Conservation (phyloP, 495 filamentous ascomycete genomes). For the Penicillium fimorum region DNA sequence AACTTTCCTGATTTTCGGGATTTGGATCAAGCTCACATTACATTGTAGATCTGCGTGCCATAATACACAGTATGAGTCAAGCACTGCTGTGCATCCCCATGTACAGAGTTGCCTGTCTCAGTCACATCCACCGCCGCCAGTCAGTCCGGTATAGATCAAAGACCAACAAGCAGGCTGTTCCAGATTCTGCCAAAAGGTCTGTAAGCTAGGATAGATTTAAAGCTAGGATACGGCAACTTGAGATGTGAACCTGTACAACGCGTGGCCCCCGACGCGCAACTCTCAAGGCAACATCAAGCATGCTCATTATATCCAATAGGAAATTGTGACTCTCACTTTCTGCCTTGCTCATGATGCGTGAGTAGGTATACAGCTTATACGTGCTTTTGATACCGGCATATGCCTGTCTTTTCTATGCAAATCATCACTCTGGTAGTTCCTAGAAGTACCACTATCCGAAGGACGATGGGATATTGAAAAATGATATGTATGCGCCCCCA, state of each 20-base stretch:
- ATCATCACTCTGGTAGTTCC: neutral
- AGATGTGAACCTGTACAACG: slow-evolving; percentile 14
- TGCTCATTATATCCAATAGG: neutral
- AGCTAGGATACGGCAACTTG: neutral
- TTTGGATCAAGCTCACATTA: neutral
- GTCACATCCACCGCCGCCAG: neutral
- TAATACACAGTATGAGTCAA: slow-evolving; percentile 5
- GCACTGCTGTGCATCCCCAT: neutral
- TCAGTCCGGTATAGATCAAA: neutral
- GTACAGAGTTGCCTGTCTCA: neutral
- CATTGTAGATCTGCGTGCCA: neutral
- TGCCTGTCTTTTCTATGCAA: neutral
- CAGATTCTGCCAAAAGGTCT: neutral
- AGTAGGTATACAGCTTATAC: neutral
- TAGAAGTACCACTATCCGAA: neutral
- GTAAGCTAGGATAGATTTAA: slow-evolving; percentile 1
- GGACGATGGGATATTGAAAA: neutral
- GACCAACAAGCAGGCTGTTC: slow-evolving; percentile 2
- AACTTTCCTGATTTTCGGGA: neutral
- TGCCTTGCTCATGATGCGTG: slow-evolving; percentile 1
- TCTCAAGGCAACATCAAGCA: slow-evolving; percentile 1
- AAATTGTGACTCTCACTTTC: neutral
- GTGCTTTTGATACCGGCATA: neutral
- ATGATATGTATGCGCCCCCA: neutral
- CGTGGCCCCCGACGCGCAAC: slow-evolving; percentile 17